A percentile compares a stretch with the other conserved stretches of the same genome.
Conservation (phyloP, 768 basidiomycete species). For the Mycena belliarum region DNA sequence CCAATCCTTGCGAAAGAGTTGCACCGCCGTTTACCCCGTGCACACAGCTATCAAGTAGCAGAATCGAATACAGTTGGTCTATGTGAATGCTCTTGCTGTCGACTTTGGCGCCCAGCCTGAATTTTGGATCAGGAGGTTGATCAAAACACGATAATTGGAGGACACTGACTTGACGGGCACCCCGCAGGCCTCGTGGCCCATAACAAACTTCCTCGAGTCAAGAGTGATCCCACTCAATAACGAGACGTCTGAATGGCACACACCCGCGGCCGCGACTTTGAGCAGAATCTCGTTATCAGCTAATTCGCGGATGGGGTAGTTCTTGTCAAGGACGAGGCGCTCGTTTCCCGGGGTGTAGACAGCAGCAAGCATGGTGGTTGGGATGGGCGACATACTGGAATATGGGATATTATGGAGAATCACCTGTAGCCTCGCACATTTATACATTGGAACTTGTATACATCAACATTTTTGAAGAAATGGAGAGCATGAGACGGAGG, state of each 20-base stretch:
- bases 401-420: no score
- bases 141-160: no score
- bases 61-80: constrained; percentile 14
- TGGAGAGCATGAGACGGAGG: no score
- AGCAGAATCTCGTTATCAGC: constrained; percentile 20
- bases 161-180: constrained; percentile 14
- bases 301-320: constrained; percentile 15
- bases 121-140: not conserved
- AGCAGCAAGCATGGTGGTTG: constrained; percentile 21
- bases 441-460: no score
- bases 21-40: constrained; percentile 9
- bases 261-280: constrained; percentile 21
- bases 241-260: constrained; percentile 16
- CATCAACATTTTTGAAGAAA: no score
- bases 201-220: constrained; percentile 13
- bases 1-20: constrained; percentile 5
- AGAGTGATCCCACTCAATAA: constrained; percentile 9
- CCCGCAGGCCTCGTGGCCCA: constrained; percentile 22
- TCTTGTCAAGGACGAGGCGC: constrained; percentile 14
- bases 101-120: constrained; percentile 22
- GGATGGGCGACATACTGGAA: not conserved
- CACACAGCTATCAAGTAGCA: not conserved
- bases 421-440: no score
- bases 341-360: constrained; percentile 8
- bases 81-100: not conserved